Evolutionary conservation across 371 early-diverging fungal genomes (phyloP).

Genomic region (Choanephora cucurbitarum): DNA sequence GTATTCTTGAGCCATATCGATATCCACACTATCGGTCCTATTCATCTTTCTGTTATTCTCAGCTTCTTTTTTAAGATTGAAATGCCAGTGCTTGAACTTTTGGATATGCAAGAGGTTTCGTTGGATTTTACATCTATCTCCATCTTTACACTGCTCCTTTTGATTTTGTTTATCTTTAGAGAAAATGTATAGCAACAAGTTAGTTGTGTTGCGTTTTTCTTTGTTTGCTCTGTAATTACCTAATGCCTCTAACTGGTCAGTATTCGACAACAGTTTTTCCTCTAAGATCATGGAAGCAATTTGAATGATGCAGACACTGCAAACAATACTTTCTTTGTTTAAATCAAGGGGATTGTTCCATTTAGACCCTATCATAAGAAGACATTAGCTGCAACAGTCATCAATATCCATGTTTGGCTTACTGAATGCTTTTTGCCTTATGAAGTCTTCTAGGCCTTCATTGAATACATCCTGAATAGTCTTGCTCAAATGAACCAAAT

Average conservation of each 20-base stretch:
- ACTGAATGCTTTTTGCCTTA: conserved; percentile 27
- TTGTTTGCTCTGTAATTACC: conserved; percentile 23
- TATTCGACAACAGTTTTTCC: conserved; percentile 11
- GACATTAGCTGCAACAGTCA: background rate
- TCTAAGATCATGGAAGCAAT: conserved; percentile 35
- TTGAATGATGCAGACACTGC: conserved; percentile 33
- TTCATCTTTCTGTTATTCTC: too few relatives aligned
- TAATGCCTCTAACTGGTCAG: conserved; percentile 7
- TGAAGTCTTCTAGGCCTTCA: conserved; percentile 22
- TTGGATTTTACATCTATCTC: conserved; percentile 46
- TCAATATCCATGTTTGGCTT: conserved; percentile 18
- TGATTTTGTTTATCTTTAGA: conserved; percentile 13
- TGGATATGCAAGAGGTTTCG: conserved; percentile 33
- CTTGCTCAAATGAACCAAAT: conserved; percentile 19
- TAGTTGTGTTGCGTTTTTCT: too few relatives aligned
- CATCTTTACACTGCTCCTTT: conserved; percentile 41
- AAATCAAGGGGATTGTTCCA: conserved; percentile 41
- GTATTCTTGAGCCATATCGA: too few relatives aligned
- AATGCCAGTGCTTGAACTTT: conserved; percentile 46
- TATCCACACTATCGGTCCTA: too few relatives aligned
- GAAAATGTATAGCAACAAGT: background rate
- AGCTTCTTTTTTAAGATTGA: background rate
- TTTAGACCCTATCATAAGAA: conserved; percentile 19
- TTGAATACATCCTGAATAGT: conserved; percentile 28
- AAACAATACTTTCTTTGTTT: conserved; percentile 32